Conservation (phyloP, 805 yeast species). For the Hanseniaspora jakobsenii region DNA sequence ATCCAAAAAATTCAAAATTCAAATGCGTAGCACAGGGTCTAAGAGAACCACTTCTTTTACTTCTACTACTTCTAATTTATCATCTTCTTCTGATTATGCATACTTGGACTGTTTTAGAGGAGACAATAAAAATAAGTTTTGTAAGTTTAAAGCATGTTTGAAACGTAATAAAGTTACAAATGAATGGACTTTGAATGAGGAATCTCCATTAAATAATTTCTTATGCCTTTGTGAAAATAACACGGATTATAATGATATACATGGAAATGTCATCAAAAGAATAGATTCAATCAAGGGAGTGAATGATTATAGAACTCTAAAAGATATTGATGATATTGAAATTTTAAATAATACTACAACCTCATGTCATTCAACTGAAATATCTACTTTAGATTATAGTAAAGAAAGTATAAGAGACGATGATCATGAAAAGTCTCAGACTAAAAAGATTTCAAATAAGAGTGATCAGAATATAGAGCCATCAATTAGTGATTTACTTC, state of each 20-base stretch:
- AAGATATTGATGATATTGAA: background rate
- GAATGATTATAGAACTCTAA: background rate
- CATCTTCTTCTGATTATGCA: constrained; percentile 13
- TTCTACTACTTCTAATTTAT: no score
- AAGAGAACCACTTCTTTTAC: no score
- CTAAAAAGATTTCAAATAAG: background rate
- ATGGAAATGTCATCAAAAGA: constrained; percentile 1
- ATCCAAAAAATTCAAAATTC: constrained; percentile 7
- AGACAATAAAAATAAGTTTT: constrained; percentile 8
- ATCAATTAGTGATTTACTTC: constrained; percentile 5
- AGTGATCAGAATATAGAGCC: background rate
- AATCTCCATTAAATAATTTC: constrained; percentile 1
- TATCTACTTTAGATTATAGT: no score
- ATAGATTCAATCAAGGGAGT: background rate
- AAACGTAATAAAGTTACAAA: constrained; percentile 9
- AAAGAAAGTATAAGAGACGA: no score
- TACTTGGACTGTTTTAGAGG: constrained; percentile 11
- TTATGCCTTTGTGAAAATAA: constrained; percentile 5
- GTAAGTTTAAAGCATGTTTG: constrained; percentile 11
- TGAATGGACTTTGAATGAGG: constrained; percentile 8
- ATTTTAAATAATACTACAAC: background rate
- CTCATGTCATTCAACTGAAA: no score
- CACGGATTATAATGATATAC: constrained; percentile 4
- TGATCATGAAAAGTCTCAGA: background rate
- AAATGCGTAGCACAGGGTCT: constrained; percentile 15